Percentiles rank a stretch among this genome's conserved stretches.
phyloP scores from a whole-genome alignment of 495 filamentous ascomycete species.

The Daldinia grandis region DNA sequence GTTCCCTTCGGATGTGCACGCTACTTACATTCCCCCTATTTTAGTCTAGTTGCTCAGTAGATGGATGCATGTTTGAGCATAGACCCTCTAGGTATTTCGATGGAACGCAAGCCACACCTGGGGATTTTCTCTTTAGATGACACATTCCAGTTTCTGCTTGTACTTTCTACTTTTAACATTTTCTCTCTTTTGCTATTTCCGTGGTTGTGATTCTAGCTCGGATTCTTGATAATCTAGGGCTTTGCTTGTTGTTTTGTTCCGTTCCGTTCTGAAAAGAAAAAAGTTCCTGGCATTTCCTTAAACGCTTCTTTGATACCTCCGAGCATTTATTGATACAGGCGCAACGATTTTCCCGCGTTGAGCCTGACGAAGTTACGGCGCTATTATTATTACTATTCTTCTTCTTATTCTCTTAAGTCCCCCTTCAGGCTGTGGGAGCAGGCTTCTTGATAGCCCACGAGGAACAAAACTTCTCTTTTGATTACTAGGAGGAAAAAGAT shows the following conservation, averaged over 20 bases:
- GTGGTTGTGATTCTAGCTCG: constrained; percentile 47
- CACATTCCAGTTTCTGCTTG: constrained; percentile 39
- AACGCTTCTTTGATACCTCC: constrained; percentile 48
- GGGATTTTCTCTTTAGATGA: constrained; percentile 41
- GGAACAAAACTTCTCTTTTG: constrained; percentile 27
- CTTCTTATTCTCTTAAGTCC: constrained; percentile 14
- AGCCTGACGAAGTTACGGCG: constrained; percentile 45
- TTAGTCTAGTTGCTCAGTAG: constrained; percentile 28
- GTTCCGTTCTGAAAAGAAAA: constrained; percentile 44
- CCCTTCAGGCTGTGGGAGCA: constrained; percentile 33
- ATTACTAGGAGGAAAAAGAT: constrained; percentile 12
- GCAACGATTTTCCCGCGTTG: constrained; percentile 29
- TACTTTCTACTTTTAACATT: constrained; percentile 45
- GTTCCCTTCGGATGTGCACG: constrained; percentile 15
- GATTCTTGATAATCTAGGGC: constrained; percentile 22
- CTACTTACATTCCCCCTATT: constrained; percentile 20
- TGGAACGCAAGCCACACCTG: constrained; percentile 33
- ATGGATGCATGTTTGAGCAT: constrained; percentile 11
- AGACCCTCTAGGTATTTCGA: constrained; percentile 26
- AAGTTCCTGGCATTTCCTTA: constrained; percentile 48
- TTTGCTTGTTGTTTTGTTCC: constrained; percentile 33
- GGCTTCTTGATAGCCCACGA: constrained; percentile 35
- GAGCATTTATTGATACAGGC: constrained; percentile 45
- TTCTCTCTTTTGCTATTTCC: constrained; percentile 38
- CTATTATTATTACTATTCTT: constrained; percentile 9